phyloP scores from a whole-genome alignment of 129 eudicot genomes.

The Smallanthus sonchifolius region DNA sequence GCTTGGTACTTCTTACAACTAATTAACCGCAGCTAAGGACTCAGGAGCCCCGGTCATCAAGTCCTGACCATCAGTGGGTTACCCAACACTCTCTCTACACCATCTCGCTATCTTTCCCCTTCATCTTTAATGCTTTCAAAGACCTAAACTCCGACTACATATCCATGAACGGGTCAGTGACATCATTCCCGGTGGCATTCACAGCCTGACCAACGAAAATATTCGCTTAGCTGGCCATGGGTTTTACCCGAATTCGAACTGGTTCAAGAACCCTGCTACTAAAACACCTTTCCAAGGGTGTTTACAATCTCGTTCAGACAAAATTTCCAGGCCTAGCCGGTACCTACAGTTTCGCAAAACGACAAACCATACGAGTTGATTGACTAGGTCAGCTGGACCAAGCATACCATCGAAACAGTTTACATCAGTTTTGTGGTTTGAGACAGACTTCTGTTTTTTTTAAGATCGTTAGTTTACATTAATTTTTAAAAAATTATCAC shows the following conservation, averaged over 20 bases:
- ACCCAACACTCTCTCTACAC: neutral
- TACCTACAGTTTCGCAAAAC: slow-evolving; percentile 28
- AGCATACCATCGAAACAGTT: neutral
- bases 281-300: too few species aligned
- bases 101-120: slow-evolving; percentile 13
- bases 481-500: too few species aligned
- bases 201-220: slow-evolving; percentile 48
- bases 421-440: neutral
- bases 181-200: slow-evolving; percentile 40
- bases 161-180: slow-evolving; percentile 44
- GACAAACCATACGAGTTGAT: slow-evolving; percentile 40
- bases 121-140: slow-evolving; percentile 50
- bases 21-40: neutral
- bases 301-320: slow-evolving; percentile 24
- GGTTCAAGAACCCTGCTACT: too few species aligned
- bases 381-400: slow-evolving; percentile 45
- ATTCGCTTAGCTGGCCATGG: neutral
- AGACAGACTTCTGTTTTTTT: neutral
- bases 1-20: neutral
- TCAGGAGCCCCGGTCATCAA: neutral
- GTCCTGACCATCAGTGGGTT: too few species aligned
- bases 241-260: too few species aligned
- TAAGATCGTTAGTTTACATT: too few species aligned
- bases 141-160: slow-evolving; percentile 26
- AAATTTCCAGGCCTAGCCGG: slow-evolving; percentile 29